Evolutionary conservation across 208 protist species (phyloP), one percentile per base, ranked within the genome.

Genomic region (Naegleria gruberi): DNA sequence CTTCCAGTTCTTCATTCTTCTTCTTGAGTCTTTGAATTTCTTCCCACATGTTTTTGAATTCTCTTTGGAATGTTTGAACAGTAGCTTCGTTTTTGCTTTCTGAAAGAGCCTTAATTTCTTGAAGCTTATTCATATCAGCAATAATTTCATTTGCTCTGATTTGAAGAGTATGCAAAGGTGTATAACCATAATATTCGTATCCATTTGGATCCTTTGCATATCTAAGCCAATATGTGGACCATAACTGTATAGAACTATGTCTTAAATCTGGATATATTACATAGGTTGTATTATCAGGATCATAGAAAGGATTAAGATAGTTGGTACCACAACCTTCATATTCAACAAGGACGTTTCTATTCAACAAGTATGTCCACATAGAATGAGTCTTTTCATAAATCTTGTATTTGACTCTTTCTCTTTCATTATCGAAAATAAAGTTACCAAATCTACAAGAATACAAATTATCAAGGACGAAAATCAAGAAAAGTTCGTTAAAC

Each of bases 371-470:
- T 2, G 51, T 77, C 86, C 86, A 89, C 4, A 89, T 12, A 19
- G 47, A 81, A 34, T 4, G 17, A n/a, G 86, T 89, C 7, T 41
- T 81, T n/a, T 65, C n/a, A 4, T 7, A 37, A 4, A 65, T 10
- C 5, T 77, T 30, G 4, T n/a, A 19, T 37, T 45, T 46, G 4
- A 45, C n/a, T 77, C 86, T 89, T 45, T 89, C 86, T n/a, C 17
- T 77, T 23, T 77, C 46, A 41, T 90, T 92, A 91, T 97, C 96
- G 88, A 93, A 94, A 34, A 97, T 91, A 89, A 97, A 97, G 0
- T 94, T 97, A 0, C 96, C 96, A 92, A 95, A 97, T 47, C 95
- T 85, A 90, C 95, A 96, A 30, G 93, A 92, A 90, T 97, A 97
- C 37, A 97, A 90, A 37, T 93, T 92, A 57, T 97, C 94, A 6